Evolutionary conservation across 441 rosid species (phyloP).

Genomic region (Gossypium schwendimanii): DNA sequence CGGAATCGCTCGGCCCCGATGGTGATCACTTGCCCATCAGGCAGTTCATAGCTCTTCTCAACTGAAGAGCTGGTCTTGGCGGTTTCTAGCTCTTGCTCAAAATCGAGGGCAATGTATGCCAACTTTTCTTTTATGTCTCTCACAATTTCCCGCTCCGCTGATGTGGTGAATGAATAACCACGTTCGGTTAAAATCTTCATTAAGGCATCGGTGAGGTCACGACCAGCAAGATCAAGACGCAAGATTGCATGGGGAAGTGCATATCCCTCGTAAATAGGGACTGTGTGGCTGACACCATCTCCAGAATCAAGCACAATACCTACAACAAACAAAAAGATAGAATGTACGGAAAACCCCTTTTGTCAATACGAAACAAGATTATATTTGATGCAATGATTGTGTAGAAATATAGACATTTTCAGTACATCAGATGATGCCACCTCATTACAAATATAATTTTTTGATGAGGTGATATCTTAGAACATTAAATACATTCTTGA

Average conservation of each 20-base stretch:
- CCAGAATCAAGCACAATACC: conserved; percentile 32
- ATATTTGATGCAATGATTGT: background rate
- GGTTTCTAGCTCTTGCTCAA: conserved; percentile 28
- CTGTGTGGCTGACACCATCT: conserved; percentile 33
- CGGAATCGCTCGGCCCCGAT: conserved; percentile 27
- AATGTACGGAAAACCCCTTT: background rate
- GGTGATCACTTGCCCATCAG: conserved; percentile 31
- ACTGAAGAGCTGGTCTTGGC: conserved; percentile 26
- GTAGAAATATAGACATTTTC: too few relatives aligned
- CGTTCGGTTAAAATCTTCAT: conserved; percentile 32
- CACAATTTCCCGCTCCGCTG: conserved; percentile 28
- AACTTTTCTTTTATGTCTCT: conserved; percentile 32
- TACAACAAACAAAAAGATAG: conserved; percentile 1
- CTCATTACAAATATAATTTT: too few relatives aligned
- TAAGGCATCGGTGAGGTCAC: conserved; percentile 27
- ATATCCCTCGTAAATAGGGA: conserved; percentile 30
- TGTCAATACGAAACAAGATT: background rate
- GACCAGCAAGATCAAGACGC: conserved; percentile 33
- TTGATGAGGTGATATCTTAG: too few relatives aligned
- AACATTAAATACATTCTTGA: too few relatives aligned
- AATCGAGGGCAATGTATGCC: conserved; percentile 30
- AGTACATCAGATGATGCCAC: too few relatives aligned
- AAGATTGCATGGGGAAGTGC: conserved; percentile 30
- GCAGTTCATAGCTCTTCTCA: conserved; percentile 30
- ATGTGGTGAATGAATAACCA: conserved; percentile 28